Evolutionary conservation across 2,329 filamentous ascomycete genomes (phyloP).

Genomic region (Paecilomyces sp.): DNA sequence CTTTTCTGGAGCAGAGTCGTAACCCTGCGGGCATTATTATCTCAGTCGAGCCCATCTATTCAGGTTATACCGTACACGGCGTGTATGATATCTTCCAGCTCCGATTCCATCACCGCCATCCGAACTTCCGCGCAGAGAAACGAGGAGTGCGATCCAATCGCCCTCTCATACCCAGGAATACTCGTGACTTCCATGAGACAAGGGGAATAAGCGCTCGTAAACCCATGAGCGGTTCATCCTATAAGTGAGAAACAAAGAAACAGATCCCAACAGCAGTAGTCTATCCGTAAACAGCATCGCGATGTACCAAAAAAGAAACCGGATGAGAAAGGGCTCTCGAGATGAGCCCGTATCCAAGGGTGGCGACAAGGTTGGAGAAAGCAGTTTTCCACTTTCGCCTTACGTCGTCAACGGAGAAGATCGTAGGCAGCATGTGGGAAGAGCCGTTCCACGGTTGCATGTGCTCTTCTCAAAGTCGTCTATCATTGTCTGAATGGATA

Average conservation of each 20-base stretch:
- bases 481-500: not conserved
- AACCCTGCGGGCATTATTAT: not conserved
- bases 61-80: not conserved
- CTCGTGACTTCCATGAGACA: not conserved
- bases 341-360: not conserved
- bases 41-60: not conserved
- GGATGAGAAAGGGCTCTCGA: not conserved
- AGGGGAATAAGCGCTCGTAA: not conserved
- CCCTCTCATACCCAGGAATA: not conserved
- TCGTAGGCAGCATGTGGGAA: not conserved
- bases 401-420: not conserved
- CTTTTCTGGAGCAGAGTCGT: not conserved
- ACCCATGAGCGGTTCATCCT: not conserved
- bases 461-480: constrained; percentile 1
- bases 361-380: not conserved
- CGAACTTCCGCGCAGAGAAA: not conserved
- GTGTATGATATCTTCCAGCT: not conserved
- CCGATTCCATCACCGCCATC: not conserved
- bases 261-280: not conserved
- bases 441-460: not conserved
- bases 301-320: not conserved
- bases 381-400: not conserved
- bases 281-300: not conserved
- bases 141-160: not conserved
- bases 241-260: not conserved